phyloP scores from a whole-genome alignment of 768 basidiomycete species.

The Pleurotus eryngii region DNA sequence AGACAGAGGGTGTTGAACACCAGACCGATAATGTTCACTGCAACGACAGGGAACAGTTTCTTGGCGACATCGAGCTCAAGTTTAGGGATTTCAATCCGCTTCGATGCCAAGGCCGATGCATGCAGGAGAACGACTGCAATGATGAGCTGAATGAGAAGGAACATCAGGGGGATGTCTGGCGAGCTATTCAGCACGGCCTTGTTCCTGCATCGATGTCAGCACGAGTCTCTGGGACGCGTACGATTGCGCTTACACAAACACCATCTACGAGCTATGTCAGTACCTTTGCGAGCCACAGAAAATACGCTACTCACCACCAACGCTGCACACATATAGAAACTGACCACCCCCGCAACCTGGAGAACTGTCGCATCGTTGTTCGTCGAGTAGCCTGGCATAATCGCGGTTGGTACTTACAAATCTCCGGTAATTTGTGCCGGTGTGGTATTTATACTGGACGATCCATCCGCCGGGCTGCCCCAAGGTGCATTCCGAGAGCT shows the following conservation, averaged over 20 bases:
- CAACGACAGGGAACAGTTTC: slow-evolving; percentile 59
- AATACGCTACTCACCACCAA: slow-evolving; percentile 52
- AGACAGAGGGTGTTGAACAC: slow-evolving; percentile 80
- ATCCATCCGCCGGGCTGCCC: too few relatives aligned
- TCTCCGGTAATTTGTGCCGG: too few relatives aligned
- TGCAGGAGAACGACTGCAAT: slow-evolving; percentile 68
- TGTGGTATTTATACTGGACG: too few relatives aligned
- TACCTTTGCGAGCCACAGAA: neutral
- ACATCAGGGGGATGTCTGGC: slow-evolving; percentile 63
- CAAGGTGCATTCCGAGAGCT: too few relatives aligned
- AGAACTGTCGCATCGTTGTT: slow-evolving; percentile 31
- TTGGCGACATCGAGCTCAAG: slow-evolving; percentile 49
- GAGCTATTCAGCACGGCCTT: slow-evolving; percentile 70
- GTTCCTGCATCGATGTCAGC: slow-evolving; percentile 42
- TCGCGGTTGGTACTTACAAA: neutral
- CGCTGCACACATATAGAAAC: slow-evolving; percentile 77
- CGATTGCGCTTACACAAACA: slow-evolving; percentile 40
- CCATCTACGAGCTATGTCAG: slow-evolving; percentile 34
- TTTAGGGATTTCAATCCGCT: slow-evolving; percentile 55
- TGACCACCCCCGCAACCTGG: slow-evolving; percentile 67
- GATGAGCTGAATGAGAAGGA: slow-evolving; percentile 65
- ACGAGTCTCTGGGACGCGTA: too few relatives aligned
- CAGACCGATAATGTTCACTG: slow-evolving; percentile 70
- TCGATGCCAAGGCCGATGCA: slow-evolving; percentile 41
- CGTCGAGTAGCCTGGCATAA: neutral